Conservation (phyloP, 345 rosid genomes). For the Lepidium africanum region DNA sequence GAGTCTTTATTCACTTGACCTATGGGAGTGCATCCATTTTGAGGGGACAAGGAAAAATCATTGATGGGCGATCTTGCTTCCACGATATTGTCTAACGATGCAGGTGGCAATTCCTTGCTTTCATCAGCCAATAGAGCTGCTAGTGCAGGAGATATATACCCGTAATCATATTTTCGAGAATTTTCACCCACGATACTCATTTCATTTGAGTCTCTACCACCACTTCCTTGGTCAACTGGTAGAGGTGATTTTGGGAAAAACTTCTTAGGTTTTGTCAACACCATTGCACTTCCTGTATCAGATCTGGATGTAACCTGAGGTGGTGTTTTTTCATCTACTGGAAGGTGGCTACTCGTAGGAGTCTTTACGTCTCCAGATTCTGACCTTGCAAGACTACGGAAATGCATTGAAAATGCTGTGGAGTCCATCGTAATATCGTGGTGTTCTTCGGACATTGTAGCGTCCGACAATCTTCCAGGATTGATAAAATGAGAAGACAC, state of each 20-base stretch:
- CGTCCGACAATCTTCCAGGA: constrained; percentile 57
- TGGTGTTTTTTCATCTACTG: constrained; percentile 56
- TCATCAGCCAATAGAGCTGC: constrained; percentile 66
- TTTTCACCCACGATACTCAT: constrained; percentile 85
- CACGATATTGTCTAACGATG: constrained; percentile 21
- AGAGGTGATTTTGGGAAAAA: constrained; percentile 22
- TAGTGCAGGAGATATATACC: constrained; percentile 55
- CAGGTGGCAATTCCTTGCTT: constrained; percentile 31
- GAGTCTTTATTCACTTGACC: constrained; percentile 10
- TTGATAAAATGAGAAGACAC: constrained; percentile 76
- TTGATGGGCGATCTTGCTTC: constrained; percentile 20
- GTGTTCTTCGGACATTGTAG: constrained; percentile 59
- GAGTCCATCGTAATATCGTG: constrained; percentile 93
- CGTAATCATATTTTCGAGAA: constrained; percentile 51
- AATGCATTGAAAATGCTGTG: constrained; percentile 88
- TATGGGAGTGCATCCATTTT: constrained; percentile 7
- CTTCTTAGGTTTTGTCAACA: constrained; percentile 48
- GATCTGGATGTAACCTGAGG: constrained; percentile 29
- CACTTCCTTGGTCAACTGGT: constrained; percentile 37
- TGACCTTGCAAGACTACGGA: constrained; percentile 65
- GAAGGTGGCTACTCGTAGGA: constrained; percentile 24
- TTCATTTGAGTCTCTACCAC: constrained; percentile 69
- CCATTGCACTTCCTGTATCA: constrained; percentile 55
- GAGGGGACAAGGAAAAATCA: constrained; percentile 18
- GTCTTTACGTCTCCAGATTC: constrained; percentile 58